A percentile compares a stretch with the other conserved stretches of the same genome.
Conservation (phyloP, 495 filamentous ascomycete species). For the Penicillium cinerascens region DNA sequence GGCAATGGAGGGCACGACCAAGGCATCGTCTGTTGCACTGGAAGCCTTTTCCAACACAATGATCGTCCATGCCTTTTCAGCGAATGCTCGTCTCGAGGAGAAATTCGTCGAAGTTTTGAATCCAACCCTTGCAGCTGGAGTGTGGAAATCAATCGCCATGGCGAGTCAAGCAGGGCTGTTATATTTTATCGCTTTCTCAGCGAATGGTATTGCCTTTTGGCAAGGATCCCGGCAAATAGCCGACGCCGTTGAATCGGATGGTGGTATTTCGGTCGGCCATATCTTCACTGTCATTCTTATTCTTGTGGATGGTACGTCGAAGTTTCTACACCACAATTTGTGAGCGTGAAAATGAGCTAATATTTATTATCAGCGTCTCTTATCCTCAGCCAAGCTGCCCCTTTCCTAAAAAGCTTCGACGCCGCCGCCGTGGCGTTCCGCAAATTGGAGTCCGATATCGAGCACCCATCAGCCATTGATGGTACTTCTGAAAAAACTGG, state of each 20-base stretch:
- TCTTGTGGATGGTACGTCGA: conserved; percentile 55
- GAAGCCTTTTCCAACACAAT: conserved; percentile 40
- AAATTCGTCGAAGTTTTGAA: conserved; percentile 46
- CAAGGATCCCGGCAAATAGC: conserved; percentile 54
- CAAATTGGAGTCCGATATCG: conserved; percentile 47
- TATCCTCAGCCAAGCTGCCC: conserved; percentile 59
- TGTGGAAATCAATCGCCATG: conserved; percentile 53
- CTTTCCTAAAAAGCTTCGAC: conserved; percentile 55
- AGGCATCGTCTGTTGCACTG: conserved; percentile 43
- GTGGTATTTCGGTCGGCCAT: conserved; percentile 46
- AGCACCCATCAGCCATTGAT: conserved; percentile 48
- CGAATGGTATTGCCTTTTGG: conserved; percentile 64
- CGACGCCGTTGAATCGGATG: conserved; percentile 35
- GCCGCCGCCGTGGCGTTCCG: conserved; percentile 52
- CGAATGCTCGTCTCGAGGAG: conserved; percentile 42
- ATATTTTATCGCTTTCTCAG: conserved; percentile 61
- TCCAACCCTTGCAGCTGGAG: conserved; percentile 38
- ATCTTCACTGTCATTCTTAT: conserved; percentile 63
- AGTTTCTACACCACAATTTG: neutral
- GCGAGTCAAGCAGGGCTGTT: conserved; percentile 56
- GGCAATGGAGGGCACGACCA: conserved; percentile 44
- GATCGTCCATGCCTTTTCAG: conserved; percentile 46
- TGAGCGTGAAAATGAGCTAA: conserved; percentile 5
- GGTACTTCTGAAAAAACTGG: conserved; percentile 29
- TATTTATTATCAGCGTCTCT: conserved; percentile 44